Conservation (phyloP, 768 basidiomycete genomes). For the Hygrophorus russula region DNA sequence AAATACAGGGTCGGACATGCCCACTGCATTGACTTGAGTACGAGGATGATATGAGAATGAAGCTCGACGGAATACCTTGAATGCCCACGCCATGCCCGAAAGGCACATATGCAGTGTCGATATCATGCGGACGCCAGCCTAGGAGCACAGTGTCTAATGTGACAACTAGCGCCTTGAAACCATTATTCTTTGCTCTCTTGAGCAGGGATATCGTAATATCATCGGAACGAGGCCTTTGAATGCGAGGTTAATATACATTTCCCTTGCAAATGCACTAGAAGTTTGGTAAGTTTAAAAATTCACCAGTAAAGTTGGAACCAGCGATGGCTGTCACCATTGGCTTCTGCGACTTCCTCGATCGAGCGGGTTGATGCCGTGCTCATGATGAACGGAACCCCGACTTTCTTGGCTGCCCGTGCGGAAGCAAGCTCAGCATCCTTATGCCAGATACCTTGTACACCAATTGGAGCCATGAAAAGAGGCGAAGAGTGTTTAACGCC, state of each 20-base stretch:
- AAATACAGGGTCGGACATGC: slow-evolving; percentile 67
- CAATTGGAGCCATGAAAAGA: slow-evolving; percentile 61
- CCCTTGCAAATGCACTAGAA: background rate
- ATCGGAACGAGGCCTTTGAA: slow-evolving; percentile 44
- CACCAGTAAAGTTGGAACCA: slow-evolving; percentile 84
- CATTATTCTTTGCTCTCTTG: slow-evolving; percentile 49
- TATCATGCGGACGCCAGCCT: slow-evolving; percentile 72
- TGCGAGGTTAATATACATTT: background rate
- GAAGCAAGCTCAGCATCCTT: slow-evolving; percentile 61
- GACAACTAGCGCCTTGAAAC: slow-evolving; percentile 64
- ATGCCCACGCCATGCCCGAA: slow-evolving; percentile 54
- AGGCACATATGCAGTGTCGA: slow-evolving; percentile 44
- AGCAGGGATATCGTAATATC: slow-evolving; percentile 58
- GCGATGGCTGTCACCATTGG: slow-evolving; percentile 53
- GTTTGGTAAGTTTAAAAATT: slow-evolving; percentile 6
- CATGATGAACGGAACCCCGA: slow-evolving; percentile 61
- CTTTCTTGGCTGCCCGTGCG: slow-evolving; percentile 50
- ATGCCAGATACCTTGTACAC: slow-evolving; percentile 68
- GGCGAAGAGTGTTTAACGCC: slow-evolving; percentile 54
- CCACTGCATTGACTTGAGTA: slow-evolving; percentile 20
- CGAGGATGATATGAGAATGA: too few relatives aligned
- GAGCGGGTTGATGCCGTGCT: slow-evolving; percentile 64
- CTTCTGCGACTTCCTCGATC: slow-evolving; percentile 70
- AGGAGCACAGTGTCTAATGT: slow-evolving; percentile 66
- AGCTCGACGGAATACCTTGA: slow-evolving; percentile 18